Evolutionary conservation across 495 filamentous ascomycete genomes (phyloP).

Genomic region (Neurospora cerealis): DNA sequence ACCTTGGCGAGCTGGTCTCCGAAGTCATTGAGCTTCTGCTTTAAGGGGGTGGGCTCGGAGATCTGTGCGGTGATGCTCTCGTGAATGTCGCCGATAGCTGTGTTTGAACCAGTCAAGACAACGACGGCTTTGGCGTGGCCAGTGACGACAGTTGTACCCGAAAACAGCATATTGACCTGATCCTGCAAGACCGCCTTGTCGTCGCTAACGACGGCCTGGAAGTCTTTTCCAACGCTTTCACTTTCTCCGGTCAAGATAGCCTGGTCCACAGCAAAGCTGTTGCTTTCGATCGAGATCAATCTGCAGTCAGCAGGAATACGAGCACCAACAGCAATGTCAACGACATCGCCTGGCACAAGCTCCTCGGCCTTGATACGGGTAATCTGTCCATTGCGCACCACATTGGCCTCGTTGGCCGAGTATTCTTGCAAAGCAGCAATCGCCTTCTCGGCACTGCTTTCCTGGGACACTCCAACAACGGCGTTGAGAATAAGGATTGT

Average conservation of each 20-base stretch:
- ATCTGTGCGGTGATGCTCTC: conserved; percentile 98
- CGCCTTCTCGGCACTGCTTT: conserved; percentile 96
- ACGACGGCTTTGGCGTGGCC: conserved; percentile 90
- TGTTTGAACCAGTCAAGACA: conserved; percentile 79
- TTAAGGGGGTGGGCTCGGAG: conserved; percentile 91
- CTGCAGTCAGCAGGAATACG: conserved; percentile 96
- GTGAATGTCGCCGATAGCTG: conserved; percentile 97
- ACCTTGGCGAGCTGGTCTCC: conserved; percentile 95
- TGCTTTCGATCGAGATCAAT: conserved; percentile 84
- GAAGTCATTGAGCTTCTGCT: conserved; percentile 98
- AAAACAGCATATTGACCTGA: conserved; percentile 96
- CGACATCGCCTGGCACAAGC: conserved; percentile 88
- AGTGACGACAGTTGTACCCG: conserved; percentile 92
- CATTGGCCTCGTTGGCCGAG: conserved; percentile 95
- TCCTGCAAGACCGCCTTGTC: conserved; percentile 90
- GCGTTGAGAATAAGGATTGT: conserved; percentile 96
- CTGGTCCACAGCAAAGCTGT: conserved; percentile 93
- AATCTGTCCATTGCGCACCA: conserved; percentile 67
- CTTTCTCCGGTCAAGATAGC: conserved; percentile 97
- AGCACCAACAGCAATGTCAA: conserved; percentile 84
- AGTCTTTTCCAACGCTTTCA: conserved; percentile 90
- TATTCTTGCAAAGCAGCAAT: conserved; percentile 99
- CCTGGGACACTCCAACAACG: conserved; percentile 94
- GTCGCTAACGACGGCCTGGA: conserved; percentile 53
- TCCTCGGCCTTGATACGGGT: conserved; percentile 84